Conservation (phyloP, 2,329 filamentous ascomycete genomes). For the Septoria petroselini region DNA sequence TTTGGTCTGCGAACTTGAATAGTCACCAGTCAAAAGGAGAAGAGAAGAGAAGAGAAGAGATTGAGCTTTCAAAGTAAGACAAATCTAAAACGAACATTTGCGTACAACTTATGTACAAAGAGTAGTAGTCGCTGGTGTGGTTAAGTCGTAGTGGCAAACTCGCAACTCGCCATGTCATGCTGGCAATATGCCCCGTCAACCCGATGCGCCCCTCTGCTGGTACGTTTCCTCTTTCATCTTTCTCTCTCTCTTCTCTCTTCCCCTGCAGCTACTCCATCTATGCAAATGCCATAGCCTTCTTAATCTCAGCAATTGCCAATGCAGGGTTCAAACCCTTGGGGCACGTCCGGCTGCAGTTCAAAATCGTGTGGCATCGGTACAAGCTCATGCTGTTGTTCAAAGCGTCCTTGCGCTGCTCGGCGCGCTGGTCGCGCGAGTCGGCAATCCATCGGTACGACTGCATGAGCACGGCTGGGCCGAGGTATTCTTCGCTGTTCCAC, state of each 20-base stretch:
- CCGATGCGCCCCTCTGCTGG: neutral
- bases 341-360: slow-evolving; percentile 97
- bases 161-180: too few relatives aligned
- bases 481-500: slow-evolving; percentile 99
- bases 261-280: slow-evolving; percentile 15
- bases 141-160: too few relatives aligned
- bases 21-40: too few relatives aligned
- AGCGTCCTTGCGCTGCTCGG: slow-evolving; percentile 78
- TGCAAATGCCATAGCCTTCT: slow-evolving; percentile 81
- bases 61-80: too few relatives aligned
- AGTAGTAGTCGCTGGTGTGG: too few relatives aligned
- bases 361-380: slow-evolving; percentile 98
- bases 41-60: too few relatives aligned
- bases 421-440: slow-evolving; percentile 91
- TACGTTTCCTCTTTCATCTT: neutral
- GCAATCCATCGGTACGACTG: slow-evolving; percentile 98
- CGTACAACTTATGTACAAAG: too few relatives aligned
- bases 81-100: too few relatives aligned
- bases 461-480: slow-evolving; percentile 91
- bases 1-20: too few relatives aligned
- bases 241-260: neutral
- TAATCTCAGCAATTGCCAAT: slow-evolving; percentile 93
- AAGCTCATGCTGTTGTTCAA: slow-evolving; percentile 98
- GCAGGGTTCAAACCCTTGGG: slow-evolving; percentile 98
- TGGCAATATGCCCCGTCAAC: too few relatives aligned